Evolutionary conservation across 2,329 filamentous ascomycete species (phyloP), one percentile per base, ranked within the genome.

Genomic region (Simplicillium aogashimaense): DNA sequence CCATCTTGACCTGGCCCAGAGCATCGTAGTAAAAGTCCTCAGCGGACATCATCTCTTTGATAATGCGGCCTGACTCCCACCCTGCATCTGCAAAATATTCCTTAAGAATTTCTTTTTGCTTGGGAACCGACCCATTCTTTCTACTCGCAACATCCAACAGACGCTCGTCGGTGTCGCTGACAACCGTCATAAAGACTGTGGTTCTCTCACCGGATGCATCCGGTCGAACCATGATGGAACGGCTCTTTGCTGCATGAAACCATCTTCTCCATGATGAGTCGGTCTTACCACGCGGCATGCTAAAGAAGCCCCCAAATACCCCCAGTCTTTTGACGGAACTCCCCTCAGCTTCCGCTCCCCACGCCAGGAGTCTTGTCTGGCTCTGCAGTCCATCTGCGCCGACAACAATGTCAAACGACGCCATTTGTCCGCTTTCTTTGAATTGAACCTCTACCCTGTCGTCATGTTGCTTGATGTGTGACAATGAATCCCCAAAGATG

Each of bases 311-410:
- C 4, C 49, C 46, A 39, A 60, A 65, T 35, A 59, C 37, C 11
- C 53, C 52, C 12, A 62, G 46, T 14, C 45, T 47, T 15, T 53
- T 53, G 28, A 61, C 54, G 7, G 48, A 38, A 3, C 49, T 46
- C 2, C 52, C 42, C 14, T 53, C 51, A 7, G 48, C 49, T 4
- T 51, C 50, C 8, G 48, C 42, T 9, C 56, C 55, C 46, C 60
- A 51, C 5, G 64, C 54, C 32, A 57, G 50, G n/a, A 53, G 58
- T 8, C 70, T 60, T n/a, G 69, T 66, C 25, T 60, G 60, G 3
- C 70, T 76, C 8, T 64, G 59, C 29, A 69, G 65, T 0, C 75
- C 75, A 47, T 79, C 74, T 3, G 73, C 72, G 10, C 68, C 73
- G 34, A 78, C 62, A 0, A 78, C 54, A 0, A 78, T 44, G 49